Percentiles rank a stretch among this genome's conserved stretches.
Evolutionary conservation across 345 rosid species (phyloP).

Genomic region (Salix koriyanagi): DNA sequence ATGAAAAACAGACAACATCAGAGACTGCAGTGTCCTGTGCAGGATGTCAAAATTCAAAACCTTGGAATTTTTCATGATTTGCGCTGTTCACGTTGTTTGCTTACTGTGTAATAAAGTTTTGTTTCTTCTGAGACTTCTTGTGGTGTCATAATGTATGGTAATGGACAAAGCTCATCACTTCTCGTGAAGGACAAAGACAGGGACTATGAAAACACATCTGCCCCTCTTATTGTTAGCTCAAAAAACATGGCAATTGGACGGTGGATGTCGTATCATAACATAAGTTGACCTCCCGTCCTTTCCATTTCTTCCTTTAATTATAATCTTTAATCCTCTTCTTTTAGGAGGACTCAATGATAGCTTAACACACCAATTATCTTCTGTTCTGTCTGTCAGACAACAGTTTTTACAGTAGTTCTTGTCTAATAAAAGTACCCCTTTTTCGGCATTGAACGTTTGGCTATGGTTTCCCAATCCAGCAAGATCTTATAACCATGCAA

Average conservation of each 20-base stretch:
- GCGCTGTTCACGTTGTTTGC: background rate
- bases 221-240: slow-evolving; percentile 13
- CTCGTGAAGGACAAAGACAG: background rate
- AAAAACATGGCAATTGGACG: slow-evolving; percentile 9
- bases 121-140: background rate
- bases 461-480: background rate
- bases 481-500: background rate
- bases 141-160: background rate
- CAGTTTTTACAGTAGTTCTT: background rate
- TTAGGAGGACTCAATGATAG: background rate
- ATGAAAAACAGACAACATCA: background rate
- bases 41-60: background rate
- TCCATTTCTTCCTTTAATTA: background rate
- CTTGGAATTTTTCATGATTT: background rate
- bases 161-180: background rate
- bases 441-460: background rate
- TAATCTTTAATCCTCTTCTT: background rate
- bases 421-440: background rate
- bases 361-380: background rate
- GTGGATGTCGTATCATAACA: slow-evolving; percentile 31
- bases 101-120: background rate
- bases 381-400: background rate
- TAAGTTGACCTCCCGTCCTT: slow-evolving; percentile 34
- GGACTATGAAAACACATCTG: slow-evolving; percentile 10
- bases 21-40: background rate